Percentiles rank a stretch among this genome's conserved stretches.
Conservation (phyloP, 140 eudicot species). For the Bidens hawaiensis region DNA sequence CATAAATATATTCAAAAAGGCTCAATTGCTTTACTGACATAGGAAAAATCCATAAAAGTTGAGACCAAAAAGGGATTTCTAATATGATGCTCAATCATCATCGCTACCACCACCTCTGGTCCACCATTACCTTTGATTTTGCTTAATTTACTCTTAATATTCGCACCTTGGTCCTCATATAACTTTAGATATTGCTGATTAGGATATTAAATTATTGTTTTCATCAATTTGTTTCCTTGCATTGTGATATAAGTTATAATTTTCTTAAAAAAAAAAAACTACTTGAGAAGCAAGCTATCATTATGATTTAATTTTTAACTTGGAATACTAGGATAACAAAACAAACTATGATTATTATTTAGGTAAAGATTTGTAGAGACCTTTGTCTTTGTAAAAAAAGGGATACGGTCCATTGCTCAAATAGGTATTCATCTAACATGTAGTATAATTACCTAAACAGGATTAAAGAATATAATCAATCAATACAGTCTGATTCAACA, state of each 20-base stretch:
- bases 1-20: constrained; percentile 29
- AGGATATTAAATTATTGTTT: neutral
- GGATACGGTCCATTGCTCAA: constrained; percentile 22
- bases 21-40: constrained; percentile 27
- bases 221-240: neutral
- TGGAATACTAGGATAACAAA: neutral
- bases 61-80: constrained; percentile 39
- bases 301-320: neutral
- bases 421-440: constrained; percentile 27
- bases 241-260: neutral
- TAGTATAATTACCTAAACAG: constrained; percentile 30
- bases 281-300: neutral
- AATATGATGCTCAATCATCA: constrained; percentile 43
- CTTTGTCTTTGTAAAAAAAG: neutral
- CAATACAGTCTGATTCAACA: constrained; percentile 26
- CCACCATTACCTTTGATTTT: constrained; percentile 20
- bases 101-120: constrained; percentile 32
- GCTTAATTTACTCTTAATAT: constrained; percentile 14
- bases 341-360: neutral
- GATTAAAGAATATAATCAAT: constrained; percentile 29
- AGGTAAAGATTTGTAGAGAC: constrained; percentile 7
- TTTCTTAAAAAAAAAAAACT: too few species aligned
- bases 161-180: constrained; percentile 21
- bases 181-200: constrained; percentile 1
- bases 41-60: constrained; percentile 37